Evolutionary conservation across 2,329 filamentous ascomycete genomes (phyloP), one percentile per base, ranked within the genome.

Genomic region (Bretziella fagacearum): DNA sequence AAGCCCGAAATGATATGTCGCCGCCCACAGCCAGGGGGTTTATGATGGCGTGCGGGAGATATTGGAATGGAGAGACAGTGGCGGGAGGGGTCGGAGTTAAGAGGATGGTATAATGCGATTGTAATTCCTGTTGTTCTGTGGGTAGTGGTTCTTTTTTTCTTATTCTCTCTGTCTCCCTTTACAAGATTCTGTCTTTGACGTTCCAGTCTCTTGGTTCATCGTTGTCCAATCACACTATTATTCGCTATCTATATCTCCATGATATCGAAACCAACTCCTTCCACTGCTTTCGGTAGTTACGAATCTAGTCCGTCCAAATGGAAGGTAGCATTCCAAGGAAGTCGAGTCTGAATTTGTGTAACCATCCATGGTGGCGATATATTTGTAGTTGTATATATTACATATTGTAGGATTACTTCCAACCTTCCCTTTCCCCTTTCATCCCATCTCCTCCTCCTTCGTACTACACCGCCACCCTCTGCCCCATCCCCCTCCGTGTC

Each of bases 261-360:
- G n/a, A 22, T 39, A 39, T 39, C 23, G 35, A 6, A 39, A 39
- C 35, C 18, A 39, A 39, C 35, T 39, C 35, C 8, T 39, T 39
- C 13, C 7, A 22, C 18, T 22, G 23, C 20, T 10, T 22, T 20
- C 15, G 35, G 8, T 23, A 39, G 35, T 39, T 10, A 22, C 20
- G 15, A n/a, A 33, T 15, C 13, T n/a, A 4, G 5, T 33, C 4
- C 13, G 13, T 15, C 17, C 4, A 33, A 15, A 6, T 33, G 30
- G 30, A 33, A n/a, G n/a, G n/a, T n/a, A n/a, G n/a, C n/a, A n/a
- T n/a, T n/a, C n/a, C n/a, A n/a, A n/a, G n/a, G n/a, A n/a, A n/a
- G n/a, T 33, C 13, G 30, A 33, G 30, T 33, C 13, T n/a, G 27
- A 5, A 7, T 5, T 39, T 39, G 18, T 39, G 35, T 22, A 39